A percentile compares a stretch with the other conserved stretches of the same genome.
Evolutionary conservation across 305 asterid species (phyloP).

Genomic region (Solanum hybrid): DNA sequence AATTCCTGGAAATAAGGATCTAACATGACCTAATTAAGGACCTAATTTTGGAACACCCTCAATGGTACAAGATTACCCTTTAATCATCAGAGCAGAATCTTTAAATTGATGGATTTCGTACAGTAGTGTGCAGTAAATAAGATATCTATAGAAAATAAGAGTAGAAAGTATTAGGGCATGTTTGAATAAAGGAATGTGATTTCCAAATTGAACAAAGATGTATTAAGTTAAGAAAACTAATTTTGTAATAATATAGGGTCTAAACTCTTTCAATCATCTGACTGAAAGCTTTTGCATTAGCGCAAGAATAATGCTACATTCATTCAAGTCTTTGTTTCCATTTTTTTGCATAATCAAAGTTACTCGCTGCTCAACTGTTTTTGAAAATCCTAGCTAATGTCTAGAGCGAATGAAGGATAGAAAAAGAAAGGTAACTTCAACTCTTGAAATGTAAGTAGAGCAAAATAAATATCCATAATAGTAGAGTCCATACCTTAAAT

Average conservation of each 20-base stretch:
- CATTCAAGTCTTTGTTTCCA: not conserved
- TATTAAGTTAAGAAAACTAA: not conserved
- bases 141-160: not conserved
- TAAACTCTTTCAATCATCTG: not conserved
- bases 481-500: not conserved
- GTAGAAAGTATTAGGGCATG: not conserved
- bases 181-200: not conserved
- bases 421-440: not conserved
- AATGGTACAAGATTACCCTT: not conserved
- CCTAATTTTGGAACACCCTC: not conserved
- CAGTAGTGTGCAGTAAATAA: not conserved
- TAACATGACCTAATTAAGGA: not conserved
- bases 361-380: not conserved
- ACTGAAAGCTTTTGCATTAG: not conserved
- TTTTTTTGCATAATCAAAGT: not conserved
- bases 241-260: not conserved
- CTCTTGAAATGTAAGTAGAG: not conserved
- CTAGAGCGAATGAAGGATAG: not conserved
- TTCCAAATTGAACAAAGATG: not conserved
- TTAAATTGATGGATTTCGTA: not conserved
- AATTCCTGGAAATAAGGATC: not conserved
- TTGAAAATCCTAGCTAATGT: not conserved
- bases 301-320: not conserved
- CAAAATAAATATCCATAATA: not conserved
- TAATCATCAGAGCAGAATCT: not conserved